A percentile compares a stretch with the other conserved stretches of the same genome.
Conservation (phyloP, 305 asterid genomes). For the Fraxinus angustifolia region DNA sequence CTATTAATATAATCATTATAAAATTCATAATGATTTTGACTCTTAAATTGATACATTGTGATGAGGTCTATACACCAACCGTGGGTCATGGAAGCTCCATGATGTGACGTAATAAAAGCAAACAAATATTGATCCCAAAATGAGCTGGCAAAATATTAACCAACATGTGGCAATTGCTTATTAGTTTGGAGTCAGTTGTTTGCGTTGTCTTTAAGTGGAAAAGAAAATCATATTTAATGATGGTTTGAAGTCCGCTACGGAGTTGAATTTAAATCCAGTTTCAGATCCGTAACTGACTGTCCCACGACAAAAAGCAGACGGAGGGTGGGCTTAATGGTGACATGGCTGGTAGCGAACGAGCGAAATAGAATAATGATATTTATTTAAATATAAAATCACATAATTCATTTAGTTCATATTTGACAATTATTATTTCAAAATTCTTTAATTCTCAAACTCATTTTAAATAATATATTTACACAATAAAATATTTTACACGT, state of each 20-base stretch:
- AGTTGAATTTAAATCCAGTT: neutral
- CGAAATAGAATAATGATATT: too few relatives aligned
- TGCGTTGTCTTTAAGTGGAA: neutral
- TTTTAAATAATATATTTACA: too few relatives aligned
- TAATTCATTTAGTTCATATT: too few relatives aligned
- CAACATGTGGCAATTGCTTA: neutral
- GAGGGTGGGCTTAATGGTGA: neutral
- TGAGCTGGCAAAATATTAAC: neutral
- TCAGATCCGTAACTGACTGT: neutral
- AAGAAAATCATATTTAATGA: neutral
- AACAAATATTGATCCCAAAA: neutral
- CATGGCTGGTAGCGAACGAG: neutral
- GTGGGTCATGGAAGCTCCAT: neutral
- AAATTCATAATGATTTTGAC: too few relatives aligned
- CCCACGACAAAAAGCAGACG: neutral
- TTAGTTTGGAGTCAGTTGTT: neutral
- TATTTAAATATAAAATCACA: too few relatives aligned
- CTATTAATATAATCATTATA: too few relatives aligned
- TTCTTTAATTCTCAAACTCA: too few relatives aligned
- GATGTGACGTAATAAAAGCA: slow-evolving; percentile 9
- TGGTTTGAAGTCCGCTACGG: neutral
- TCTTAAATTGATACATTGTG: too few relatives aligned
- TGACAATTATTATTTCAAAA: too few relatives aligned
- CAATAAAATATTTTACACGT: too few relatives aligned
- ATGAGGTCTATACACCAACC: too few relatives aligned